A percentile compares a stretch with the other conserved stretches of the same genome.
Conservation (phyloP, 495 filamentous ascomycete species). For the Penicillium steckii region DNA sequence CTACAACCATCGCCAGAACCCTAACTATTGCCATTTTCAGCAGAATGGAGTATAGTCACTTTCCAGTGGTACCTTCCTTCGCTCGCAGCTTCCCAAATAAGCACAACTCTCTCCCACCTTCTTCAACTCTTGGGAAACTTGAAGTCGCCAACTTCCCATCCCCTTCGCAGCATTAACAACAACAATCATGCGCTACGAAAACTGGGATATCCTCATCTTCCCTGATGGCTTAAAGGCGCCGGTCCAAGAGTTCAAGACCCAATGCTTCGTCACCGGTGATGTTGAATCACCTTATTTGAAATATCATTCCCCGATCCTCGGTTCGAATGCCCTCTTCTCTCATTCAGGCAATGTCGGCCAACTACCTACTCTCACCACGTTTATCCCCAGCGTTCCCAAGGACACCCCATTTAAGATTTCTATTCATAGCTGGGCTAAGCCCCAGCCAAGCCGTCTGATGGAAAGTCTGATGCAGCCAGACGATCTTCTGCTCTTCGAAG, state of each 20-base stretch:
- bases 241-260: slow-evolving; percentile 82
- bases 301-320: slow-evolving; percentile 27
- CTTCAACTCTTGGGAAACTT: too few species aligned
- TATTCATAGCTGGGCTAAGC: slow-evolving; percentile 76
- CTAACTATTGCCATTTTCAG: too few species aligned
- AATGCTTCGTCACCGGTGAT: slow-evolving; percentile 74
- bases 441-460: slow-evolving; percentile 60
- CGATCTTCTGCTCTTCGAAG: slow-evolving; percentile 63
- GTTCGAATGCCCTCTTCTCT: slow-evolving; percentile 24
- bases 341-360: slow-evolving; percentile 37
- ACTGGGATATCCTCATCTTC: slow-evolving; percentile 86
- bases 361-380: slow-evolving; percentile 73
- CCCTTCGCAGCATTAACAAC: not conserved
- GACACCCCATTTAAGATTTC: slow-evolving; percentile 71
- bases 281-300: slow-evolving; percentile 41
- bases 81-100: too few species aligned
- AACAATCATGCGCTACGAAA: slow-evolving; percentile 69
- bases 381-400: slow-evolving; percentile 64
- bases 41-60: too few species aligned
- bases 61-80: too few species aligned
- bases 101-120: too few species aligned
- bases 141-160: too few species aligned
- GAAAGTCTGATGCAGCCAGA: slow-evolving; percentile 59
- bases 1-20: too few species aligned
- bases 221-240: slow-evolving; percentile 62